Percentiles rank a stretch among this genome's conserved stretches.
Conservation (phyloP, 345 rosid species). For the Rhizophora apiculata region DNA sequence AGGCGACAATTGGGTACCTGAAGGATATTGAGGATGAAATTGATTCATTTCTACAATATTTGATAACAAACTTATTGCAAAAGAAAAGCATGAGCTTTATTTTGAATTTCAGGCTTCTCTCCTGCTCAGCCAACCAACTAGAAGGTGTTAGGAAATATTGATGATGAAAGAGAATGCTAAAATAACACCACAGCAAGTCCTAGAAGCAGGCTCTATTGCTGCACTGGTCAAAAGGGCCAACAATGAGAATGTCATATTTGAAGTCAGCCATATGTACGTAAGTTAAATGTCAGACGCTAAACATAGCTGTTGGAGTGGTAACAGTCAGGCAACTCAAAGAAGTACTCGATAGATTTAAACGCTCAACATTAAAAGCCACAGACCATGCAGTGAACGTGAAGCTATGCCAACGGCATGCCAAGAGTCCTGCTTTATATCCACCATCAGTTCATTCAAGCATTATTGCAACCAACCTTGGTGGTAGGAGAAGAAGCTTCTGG, state of each 20-base stretch:
- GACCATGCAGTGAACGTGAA: background rate
- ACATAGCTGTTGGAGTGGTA: background rate
- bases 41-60: background rate
- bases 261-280: no score
- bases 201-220: background rate
- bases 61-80: no score
- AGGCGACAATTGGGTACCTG: conserved; percentile 48
- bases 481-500: conserved; percentile 31
- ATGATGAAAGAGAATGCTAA: background rate
- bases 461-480: conserved; percentile 41
- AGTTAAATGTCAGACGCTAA: background rate
- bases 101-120: background rate
- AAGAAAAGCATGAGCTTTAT: background rate
- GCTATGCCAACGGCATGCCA: background rate
- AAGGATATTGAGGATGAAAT: background rate
- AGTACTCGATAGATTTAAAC: conserved; percentile 1
- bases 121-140: background rate
- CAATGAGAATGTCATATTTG: background rate
- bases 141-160: background rate
- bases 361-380: background rate
- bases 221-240: background rate
- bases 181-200: background rate
- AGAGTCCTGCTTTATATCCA: conserved; percentile 2
- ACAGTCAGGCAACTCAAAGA: conserved; percentile 10
- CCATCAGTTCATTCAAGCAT: conserved; percentile 6